Conservation (phyloP, 495 filamentous ascomycete species). For the Penicillium bialowiezense region DNA sequence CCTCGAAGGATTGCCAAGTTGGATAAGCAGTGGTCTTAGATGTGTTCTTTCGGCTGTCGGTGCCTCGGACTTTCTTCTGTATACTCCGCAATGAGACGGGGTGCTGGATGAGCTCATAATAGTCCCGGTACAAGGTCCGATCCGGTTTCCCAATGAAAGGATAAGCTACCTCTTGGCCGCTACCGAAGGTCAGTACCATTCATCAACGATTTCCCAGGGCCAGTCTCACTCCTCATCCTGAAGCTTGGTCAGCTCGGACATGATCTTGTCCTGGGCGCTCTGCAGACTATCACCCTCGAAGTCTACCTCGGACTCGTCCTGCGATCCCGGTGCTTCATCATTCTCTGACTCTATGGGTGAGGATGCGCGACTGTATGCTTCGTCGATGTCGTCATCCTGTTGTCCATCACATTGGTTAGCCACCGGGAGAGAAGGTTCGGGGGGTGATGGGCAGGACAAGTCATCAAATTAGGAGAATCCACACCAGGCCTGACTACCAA, state of each 20-base stretch:
- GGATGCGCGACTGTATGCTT: constrained; percentile 31
- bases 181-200: constrained; percentile 13
- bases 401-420: not conserved
- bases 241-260: constrained; percentile 61
- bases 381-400: constrained; percentile 20
- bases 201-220: not conserved
- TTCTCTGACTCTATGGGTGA: constrained; percentile 30
- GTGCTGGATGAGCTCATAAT: constrained; percentile 71
- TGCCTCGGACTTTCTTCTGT: constrained; percentile 67
- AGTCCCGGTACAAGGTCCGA: constrained; percentile 49
- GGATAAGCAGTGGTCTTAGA: constrained; percentile 70
- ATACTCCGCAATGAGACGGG: constrained; percentile 69
- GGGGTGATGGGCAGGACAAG: not conserved
- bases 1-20: constrained; percentile 76
- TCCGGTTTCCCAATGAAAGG: constrained; percentile 36
- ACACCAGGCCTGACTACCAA: not conserved
- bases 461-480: not conserved
- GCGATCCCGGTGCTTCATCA: constrained; percentile 21
- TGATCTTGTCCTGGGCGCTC: constrained; percentile 76
- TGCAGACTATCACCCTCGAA: constrained; percentile 69
- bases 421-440: not conserved
- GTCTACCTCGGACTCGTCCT: constrained; percentile 46
- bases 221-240: constrained; percentile 58
- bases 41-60: constrained; percentile 59
- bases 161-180: constrained; percentile 28